Conservation (phyloP, 148 eudicot genomes). For the Beta vulgaris region DNA sequence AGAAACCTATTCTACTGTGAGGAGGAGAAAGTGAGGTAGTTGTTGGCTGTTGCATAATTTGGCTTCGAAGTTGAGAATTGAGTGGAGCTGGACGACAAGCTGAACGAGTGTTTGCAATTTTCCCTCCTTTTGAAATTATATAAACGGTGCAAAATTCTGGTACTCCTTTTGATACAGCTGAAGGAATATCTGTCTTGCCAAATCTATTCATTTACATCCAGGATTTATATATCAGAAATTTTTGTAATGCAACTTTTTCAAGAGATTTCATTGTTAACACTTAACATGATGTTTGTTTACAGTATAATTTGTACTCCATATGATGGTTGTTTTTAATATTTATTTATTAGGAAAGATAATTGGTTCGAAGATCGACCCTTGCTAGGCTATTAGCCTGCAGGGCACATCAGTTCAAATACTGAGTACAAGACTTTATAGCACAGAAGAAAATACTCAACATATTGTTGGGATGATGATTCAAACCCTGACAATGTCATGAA, state of each 20-base stretch:
- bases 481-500: too few species aligned
- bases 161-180: conserved; percentile 47
- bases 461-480: too few species aligned
- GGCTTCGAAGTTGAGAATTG: conserved; percentile 46
- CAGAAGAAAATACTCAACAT: too few species aligned
- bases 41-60: conserved; percentile 37
- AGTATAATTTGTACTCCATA: too few species aligned
- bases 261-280: not conserved
- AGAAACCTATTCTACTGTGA: not conserved
- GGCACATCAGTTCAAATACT: too few species aligned
- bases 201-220: conserved; percentile 34
- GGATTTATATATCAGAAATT: not conserved
- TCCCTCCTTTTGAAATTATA: conserved; percentile 67
- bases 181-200: conserved; percentile 58
- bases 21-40: conserved; percentile 8
- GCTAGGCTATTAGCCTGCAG: too few species aligned
- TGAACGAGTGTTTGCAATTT: conserved; percentile 50
- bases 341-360: too few species aligned
- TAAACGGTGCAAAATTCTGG: conserved; percentile 86
- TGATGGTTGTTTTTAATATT: too few species aligned
- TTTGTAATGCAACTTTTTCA: too few species aligned
- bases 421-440: too few species aligned
- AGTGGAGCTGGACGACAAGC: conserved; percentile 65
- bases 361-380: too few species aligned
- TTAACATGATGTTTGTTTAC: too few species aligned